These are phyloP conservation scores for Sclerotinia subarctica DNA, from an alignment of 2,329 filamentous ascomycete genomes.

Conservation along the genomic window DNA sequence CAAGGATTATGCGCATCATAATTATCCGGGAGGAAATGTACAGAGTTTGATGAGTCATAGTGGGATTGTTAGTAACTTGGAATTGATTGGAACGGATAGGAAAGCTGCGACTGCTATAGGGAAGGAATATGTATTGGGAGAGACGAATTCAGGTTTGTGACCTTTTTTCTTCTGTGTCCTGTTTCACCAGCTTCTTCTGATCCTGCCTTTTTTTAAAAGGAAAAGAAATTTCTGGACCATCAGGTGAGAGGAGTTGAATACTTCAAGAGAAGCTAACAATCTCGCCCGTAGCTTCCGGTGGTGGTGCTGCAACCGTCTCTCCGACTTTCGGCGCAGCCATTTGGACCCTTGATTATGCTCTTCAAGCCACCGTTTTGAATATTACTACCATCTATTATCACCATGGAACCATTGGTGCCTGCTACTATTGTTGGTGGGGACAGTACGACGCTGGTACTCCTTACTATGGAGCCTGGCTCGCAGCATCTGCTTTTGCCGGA, in stretches of 20 bases:
- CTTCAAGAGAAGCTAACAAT: background rate
- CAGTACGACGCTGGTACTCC: constrained; percentile 31
- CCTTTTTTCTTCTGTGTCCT: background rate
- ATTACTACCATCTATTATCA: constrained; percentile 36
- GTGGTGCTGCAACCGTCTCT: constrained; percentile 31
- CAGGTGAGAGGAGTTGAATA: background rate
- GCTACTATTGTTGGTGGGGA: constrained; percentile 40
- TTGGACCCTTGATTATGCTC: constrained; percentile 35
- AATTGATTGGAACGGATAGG: constrained; percentile 27
- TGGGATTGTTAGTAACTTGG: constrained; percentile 31
- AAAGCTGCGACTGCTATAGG: constrained; percentile 28
- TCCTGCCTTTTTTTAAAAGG: background rate
- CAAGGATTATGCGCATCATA: constrained; percentile 35
- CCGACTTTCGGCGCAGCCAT: constrained; percentile 35
- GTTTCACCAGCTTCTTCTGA: background rate
- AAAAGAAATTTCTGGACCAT: too few relatives aligned
- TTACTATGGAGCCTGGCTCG: constrained; percentile 36
- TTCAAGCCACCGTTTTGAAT: constrained; percentile 25
- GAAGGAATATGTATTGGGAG: constrained; percentile 36
- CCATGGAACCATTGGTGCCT: constrained; percentile 34
- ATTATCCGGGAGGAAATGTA: constrained; percentile 43
- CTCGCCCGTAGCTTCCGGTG: constrained; percentile 27
- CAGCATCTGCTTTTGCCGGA: constrained; percentile 31
- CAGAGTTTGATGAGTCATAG: constrained; percentile 33
- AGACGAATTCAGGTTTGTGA: constrained; percentile 42